Evolutionary conservation across 169 alveolate genomes (phyloP), one percentile per base, ranked within the genome.

Genomic region (Theileria luwenshuni): DNA sequence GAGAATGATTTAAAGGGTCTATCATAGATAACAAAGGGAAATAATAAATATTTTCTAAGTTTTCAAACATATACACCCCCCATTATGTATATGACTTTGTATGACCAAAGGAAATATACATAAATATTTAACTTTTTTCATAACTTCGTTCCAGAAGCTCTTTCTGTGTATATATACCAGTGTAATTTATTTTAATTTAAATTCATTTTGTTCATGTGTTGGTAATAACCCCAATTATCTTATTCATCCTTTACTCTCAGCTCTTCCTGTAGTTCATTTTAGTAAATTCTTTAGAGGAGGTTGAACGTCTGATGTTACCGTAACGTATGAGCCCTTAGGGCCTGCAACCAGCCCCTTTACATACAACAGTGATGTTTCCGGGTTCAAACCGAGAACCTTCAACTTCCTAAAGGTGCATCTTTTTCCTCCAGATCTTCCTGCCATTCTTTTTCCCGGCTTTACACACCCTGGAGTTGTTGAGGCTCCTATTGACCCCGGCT

Each of bases 281-380:
- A 68, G 47, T 30, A 68, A 28, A 45, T 68, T 74, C 56, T 76
- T 76, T 5, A 27, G 59, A 23, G 73, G 71, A 0, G 87, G 79
- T 71, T 91, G 91, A 67, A 79, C 43, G 45, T 94, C 91, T 47
- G 96, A 95, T 41, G 86, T 84, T 19, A 95, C 90, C 35, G 92
- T 83, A 8, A 95, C 96, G 74, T 90, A 81, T 45, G 94, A 77
- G 19, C 95, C 95, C 61, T 90, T 72, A 38, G 92, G 76, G n/a
- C 99, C 99, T 10, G 99, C 98, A 42, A 95, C 96, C 19, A 92
- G 74, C 0, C 98, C 99, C 77, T 90, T 93, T 17, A 96, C 90
- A 70, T 91, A 86, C 56, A 96, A 76, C 30, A 94, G 84, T 41
- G 93, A 90, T 58, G 95, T 90, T 67, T 86, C 96, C 42, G 92